Base-by-base conservation (phyloP, 2,329 filamentous ascomycete genomes). In the Knufia fluminis region DNA sequence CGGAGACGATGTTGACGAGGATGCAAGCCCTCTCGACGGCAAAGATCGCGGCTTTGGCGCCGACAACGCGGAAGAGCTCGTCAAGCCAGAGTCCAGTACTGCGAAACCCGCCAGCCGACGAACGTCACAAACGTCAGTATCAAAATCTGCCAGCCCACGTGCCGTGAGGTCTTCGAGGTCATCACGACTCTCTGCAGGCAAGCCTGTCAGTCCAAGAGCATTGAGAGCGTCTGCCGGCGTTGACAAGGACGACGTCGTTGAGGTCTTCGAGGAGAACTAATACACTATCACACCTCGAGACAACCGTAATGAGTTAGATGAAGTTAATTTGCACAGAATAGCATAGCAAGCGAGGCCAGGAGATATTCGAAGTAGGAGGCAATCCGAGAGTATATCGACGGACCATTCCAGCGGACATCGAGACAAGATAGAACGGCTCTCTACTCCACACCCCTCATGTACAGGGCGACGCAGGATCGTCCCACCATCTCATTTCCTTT, bases 1-100 rank as follows among this genome's bases (percentile, higher is more conserved):
- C 54, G 78, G 81, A 57, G 78, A 78, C 1, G 76, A 79, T 33
- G 49, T 58, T 24, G 56, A 58, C 38, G 56, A 58, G 3, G 56
- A 58, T 41, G 56, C 56, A 9, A 55, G 54, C 10, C 51, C 54
- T 3, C 42, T 58, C 3, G 50, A 55, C 19, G 49, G 49, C 28
- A 51, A 52, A 42, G 42, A 50, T 3, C 33, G 33, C 16, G 20
- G 16, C n/a, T 39, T 48, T 28, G 45, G 36, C 14, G 10, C 33
- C 14, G 28, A 22, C 26, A 14, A 22, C 22, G 28, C 28, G 3
- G 19, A 48, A 12, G 20, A 35, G 42, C 45, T 48, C 16, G 16
- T 23, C 12, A 31, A 48, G 10, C 22, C 10, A 3, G 33, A 39
- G 24, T n/a, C 17, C 17, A 28, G 10, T 28, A 26, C 4, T 23